Percentiles rank a stretch among this genome's conserved stretches.
These are phyloP conservation scores for Russula abietina DNA, from an alignment of 768 basidiomycete species.

Conservation along the genomic window DNA sequence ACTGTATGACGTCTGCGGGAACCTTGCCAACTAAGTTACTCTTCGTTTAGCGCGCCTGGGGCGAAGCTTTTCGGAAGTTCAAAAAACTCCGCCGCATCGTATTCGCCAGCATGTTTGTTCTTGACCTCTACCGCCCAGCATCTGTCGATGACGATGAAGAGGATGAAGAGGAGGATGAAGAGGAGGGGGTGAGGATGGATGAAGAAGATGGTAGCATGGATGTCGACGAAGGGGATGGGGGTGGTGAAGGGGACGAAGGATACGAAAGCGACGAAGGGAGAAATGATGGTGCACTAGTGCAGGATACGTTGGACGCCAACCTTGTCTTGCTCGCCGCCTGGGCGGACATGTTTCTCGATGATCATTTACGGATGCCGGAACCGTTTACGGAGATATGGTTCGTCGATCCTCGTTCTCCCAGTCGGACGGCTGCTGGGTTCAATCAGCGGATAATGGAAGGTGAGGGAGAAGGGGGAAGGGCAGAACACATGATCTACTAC, in stretches of 20 bases:
- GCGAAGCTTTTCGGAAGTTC: slow-evolving; percentile 13
- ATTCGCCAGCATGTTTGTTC: slow-evolving; percentile 16
- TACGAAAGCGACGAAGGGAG: not conserved
- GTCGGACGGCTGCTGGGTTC: slow-evolving; percentile 7
- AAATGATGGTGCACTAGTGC: not conserved
- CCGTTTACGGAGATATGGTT: slow-evolving; percentile 23
- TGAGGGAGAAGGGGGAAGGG: not conserved
- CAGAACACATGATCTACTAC: slow-evolving; percentile 10
- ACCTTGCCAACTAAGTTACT: not conserved
- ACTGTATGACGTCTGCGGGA: not conserved
- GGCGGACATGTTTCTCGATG: slow-evolving; percentile 22
- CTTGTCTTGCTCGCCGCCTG: slow-evolving; percentile 14
- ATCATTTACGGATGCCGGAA: slow-evolving; percentile 14
- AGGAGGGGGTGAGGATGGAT: not conserved
- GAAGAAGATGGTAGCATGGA: slow-evolving; percentile 7
- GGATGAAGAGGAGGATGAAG: not conserved
- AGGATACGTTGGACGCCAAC: slow-evolving; percentile 1
- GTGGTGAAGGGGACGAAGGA: slow-evolving; percentile 1
- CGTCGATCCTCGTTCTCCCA: slow-evolving; percentile 6
- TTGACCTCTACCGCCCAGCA: slow-evolving; percentile 1
- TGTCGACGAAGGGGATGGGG: slow-evolving; percentile 10
- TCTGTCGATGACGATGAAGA: not conserved
- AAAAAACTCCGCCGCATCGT: slow-evolving; percentile 19
- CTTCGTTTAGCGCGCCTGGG: slow-evolving; percentile 10
- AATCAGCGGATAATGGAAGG: slow-evolving; percentile 3